A percentile compares a stretch with the other conserved stretches of the same genome.
Conservation (phyloP, 177 flowering plant genomes). For the Vitis hybrid region DNA sequence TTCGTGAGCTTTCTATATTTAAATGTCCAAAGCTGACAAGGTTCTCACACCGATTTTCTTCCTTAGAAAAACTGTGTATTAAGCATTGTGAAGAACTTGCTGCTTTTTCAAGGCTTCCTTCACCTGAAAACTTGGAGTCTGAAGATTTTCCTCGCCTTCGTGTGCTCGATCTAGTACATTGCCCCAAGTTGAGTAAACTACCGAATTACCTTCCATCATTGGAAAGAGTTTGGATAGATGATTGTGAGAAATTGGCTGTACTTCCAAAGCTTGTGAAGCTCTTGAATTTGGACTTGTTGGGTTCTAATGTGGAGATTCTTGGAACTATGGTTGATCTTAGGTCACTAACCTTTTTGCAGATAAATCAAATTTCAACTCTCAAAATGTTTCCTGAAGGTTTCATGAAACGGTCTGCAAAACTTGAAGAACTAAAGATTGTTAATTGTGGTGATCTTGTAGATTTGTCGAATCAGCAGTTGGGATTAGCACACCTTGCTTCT, state of each 20-base stretch:
- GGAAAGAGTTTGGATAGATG: not conserved
- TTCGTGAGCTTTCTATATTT: not conserved
- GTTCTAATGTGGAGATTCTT: not conserved
- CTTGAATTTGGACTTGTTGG: not conserved
- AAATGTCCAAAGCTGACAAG: not conserved
- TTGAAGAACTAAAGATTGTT: not conserved
- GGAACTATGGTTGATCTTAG: not conserved
- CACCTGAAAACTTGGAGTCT: not conserved
- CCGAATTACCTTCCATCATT: not conserved
- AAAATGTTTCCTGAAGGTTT: not conserved
- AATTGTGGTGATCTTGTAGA: not conserved
- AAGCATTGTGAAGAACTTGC: not conserved
- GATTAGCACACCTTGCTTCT: not conserved
- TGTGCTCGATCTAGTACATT: not conserved
- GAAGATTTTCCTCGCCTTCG: not conserved
- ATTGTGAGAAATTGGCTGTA: not conserved
- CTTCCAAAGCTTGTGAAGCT: not conserved
- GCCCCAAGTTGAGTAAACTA: not conserved
- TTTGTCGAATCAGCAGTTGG: not conserved
- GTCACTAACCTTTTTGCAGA: not conserved
- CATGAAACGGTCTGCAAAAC: not conserved
- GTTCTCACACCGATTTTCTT: not conserved
- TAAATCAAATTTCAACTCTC: not conserved
- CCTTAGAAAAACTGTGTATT: not conserved
- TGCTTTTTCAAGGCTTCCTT: not conserved